Evolutionary conservation across 2,329 filamentous ascomycete species (phyloP).

Genomic region (Eutypa lata): DNA sequence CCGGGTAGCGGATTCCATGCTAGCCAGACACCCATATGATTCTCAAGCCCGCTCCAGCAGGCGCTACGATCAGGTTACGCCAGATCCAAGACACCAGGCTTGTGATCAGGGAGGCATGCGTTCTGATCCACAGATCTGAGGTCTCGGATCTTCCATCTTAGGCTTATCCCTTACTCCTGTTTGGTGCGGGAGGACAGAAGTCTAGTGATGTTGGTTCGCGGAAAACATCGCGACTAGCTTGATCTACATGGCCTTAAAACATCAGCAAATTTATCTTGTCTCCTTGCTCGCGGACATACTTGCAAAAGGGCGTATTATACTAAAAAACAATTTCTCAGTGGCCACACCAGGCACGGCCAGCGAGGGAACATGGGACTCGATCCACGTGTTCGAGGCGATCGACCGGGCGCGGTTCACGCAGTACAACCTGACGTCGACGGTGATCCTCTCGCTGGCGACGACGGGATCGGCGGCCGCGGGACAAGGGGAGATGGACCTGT

Average conservation of each 20-base stretch:
- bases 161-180: conserved; percentile 6
- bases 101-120: neutral
- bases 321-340: conserved; percentile 40
- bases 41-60: neutral
- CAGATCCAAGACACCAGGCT: neutral
- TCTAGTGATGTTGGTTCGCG: conserved; percentile 1
- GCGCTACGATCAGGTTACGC: neutral
- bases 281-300: neutral
- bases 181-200: conserved; percentile 4
- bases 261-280: no score
- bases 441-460: conserved; percentile 81
- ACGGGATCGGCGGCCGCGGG: conserved; percentile 34
- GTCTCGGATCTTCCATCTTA: conserved; percentile 14
- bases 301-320: no score
- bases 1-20: neutral
- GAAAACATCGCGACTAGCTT: no score
- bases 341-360: conserved; percentile 63
- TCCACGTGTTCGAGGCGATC: conserved; percentile 96
- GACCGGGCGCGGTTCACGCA: conserved; percentile 89
- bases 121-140: neutral
- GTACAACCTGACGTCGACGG: conserved; percentile 96
- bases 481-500: conserved; percentile 85
- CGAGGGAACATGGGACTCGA: conserved; percentile 92
- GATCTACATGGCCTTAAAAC: neutral
- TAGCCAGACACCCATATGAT: neutral